These are phyloP conservation scores for Wickerhamiella infanticola DNA, from an alignment of 1,139 yeast genomes.

Conservation along the genomic window DNA sequence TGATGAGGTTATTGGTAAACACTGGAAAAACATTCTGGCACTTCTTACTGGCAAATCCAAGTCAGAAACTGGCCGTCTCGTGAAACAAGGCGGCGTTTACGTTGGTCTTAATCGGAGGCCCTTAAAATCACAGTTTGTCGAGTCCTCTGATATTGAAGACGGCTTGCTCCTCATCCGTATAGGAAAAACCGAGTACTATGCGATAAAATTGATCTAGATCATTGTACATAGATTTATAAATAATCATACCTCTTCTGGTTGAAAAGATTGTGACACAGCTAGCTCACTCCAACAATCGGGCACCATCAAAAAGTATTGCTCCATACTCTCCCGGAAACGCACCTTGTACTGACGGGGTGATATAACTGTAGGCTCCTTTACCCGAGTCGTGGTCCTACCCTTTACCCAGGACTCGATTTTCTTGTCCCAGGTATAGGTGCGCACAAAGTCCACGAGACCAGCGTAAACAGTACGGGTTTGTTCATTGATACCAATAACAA, in stretches of 20 bases:
- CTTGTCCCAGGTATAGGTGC: conserved; percentile 98
- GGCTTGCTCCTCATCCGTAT: conserved; percentile 48
- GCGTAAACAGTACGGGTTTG: conserved; percentile 59
- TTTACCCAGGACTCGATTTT: conserved; percentile 98
- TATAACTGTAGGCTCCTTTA: conserved; percentile 90
- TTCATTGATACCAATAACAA: conserved; percentile 81
- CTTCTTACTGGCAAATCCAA: conserved; percentile 30
- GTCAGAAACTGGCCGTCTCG: conserved; percentile 45
- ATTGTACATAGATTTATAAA: not conserved
- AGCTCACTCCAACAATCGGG: conserved; percentile 40
- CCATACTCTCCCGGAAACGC: conserved; percentile 96
- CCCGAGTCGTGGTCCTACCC: conserved; percentile 75
- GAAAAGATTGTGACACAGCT: not conserved
- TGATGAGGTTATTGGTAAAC: conserved; percentile 25
- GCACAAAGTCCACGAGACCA: conserved; percentile 88
- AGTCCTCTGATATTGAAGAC: conserved; percentile 35
- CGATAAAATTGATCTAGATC: conserved; percentile 6
- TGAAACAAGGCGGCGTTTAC: conserved; percentile 60
- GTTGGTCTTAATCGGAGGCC: conserved; percentile 47
- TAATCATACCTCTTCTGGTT: not conserved
- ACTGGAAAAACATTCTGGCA: conserved; percentile 26
- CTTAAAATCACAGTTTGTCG: conserved; percentile 37
- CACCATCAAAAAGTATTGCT: conserved; percentile 80
- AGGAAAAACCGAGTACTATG: conserved; percentile 38
- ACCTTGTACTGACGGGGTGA: conserved; percentile 92